Evolutionary conservation across 2,329 filamentous ascomycete species (phyloP).

Genomic region (Penicillium sclerotiorum): DNA sequence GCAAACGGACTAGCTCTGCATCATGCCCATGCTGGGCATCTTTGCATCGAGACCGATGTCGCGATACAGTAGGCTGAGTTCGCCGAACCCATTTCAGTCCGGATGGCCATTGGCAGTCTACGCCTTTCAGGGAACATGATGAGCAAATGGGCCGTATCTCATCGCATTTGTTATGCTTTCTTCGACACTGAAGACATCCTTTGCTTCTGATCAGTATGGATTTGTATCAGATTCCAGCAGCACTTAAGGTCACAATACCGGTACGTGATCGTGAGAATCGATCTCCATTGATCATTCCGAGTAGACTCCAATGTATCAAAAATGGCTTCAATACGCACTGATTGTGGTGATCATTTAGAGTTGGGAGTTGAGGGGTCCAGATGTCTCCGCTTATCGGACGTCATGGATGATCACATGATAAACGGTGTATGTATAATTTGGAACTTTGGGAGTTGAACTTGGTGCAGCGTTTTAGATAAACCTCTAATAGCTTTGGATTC

Average conservation of each 20-base stretch:
- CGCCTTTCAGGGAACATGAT: slow-evolving; percentile 10
- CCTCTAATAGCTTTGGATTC: too few species aligned
- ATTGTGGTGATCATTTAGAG: background rate
- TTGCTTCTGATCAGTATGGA: background rate
- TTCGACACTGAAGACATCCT: slow-evolving; percentile 27
- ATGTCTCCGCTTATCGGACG: slow-evolving; percentile 20
- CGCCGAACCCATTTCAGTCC: slow-evolving; percentile 23
- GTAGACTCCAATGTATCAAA: background rate
- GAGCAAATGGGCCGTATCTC: slow-evolving; percentile 20
- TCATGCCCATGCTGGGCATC: background rate
- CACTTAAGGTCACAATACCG: slow-evolving; percentile 14
- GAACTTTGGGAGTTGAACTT: too few species aligned
- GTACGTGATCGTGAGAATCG: slow-evolving; percentile 22
- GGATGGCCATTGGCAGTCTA: slow-evolving; percentile 22
- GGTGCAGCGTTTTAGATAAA: too few species aligned
- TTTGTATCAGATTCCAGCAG: background rate
- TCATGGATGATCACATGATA: slow-evolving; percentile 22
- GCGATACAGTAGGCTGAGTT: slow-evolving; percentile 14
- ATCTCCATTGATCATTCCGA: slow-evolving; percentile 18
- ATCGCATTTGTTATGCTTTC: slow-evolving; percentile 27
- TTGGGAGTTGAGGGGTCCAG: background rate
- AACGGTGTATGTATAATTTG: too few species aligned
- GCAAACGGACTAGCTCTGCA: background rate
- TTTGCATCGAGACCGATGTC: slow-evolving; percentile 20
- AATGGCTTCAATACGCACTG: background rate